Evolutionary conservation across 768 basidiomycete species (phyloP).

Genomic region (Kwoniella europaea): DNA sequence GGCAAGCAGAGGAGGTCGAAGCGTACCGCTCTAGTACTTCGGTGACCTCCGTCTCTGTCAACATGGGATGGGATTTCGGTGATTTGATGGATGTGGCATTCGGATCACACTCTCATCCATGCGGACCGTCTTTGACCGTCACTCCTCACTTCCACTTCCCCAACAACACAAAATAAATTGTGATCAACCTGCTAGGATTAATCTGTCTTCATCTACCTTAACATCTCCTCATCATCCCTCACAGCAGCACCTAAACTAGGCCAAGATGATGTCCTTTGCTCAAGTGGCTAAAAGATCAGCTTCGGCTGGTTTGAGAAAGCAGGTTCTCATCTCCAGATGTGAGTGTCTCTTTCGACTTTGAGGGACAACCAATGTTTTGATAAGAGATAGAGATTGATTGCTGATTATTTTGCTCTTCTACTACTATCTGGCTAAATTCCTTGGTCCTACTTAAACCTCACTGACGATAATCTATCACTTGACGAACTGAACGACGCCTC

Average conservation of each 20-base stretch:
- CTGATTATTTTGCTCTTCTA: slow-evolving; percentile 4
- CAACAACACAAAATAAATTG: neutral
- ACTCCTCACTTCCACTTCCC: neutral
- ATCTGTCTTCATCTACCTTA: neutral
- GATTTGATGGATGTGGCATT: neutral
- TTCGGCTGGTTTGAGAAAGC: slow-evolving; percentile 37
- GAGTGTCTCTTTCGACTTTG: slow-evolving; percentile 9
- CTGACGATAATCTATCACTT: neutral
- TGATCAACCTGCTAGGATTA: neutral
- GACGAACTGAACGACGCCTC: neutral
- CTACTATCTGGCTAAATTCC: neutral
- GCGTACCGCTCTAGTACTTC: too few species aligned
- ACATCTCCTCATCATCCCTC: neutral
- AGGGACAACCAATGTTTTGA: neutral
- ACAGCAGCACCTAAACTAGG: neutral
- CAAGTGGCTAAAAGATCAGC: slow-evolving; percentile 48
- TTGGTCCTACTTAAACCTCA: neutral
- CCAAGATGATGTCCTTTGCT: slow-evolving; percentile 51
- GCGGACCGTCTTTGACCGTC: neutral
- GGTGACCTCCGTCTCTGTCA: neutral
- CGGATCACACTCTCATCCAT: neutral
- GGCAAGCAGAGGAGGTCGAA: too few species aligned
- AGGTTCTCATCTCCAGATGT: slow-evolving; percentile 42
- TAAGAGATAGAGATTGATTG: neutral
- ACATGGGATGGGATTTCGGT: neutral